phyloP scores from a whole-genome alignment of 1,139 yeast species.

The Spathaspora sp. region DNA sequence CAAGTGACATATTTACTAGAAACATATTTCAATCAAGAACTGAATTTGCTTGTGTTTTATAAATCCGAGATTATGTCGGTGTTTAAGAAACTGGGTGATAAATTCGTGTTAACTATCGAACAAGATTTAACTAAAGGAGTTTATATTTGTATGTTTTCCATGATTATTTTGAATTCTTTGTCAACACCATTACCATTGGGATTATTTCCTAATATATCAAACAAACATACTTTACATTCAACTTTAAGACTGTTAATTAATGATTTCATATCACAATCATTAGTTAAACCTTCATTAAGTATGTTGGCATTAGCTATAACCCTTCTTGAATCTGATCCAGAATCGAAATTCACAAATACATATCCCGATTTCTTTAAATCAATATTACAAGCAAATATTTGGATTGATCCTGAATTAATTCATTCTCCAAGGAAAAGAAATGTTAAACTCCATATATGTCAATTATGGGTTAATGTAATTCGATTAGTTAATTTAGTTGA shows the following conservation, averaged over 20 bases:
- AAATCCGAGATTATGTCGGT: conserved; percentile 25
- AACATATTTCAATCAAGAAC: conserved; percentile 25
- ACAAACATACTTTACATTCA: not conserved
- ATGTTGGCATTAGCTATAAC: not conserved
- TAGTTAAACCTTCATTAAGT: not conserved
- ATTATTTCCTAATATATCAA: no score
- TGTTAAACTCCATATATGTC: conserved; percentile 33
- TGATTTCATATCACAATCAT: not conserved
- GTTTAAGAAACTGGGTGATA: conserved; percentile 9
- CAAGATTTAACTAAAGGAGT: not conserved
- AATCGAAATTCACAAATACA: conserved; percentile 18
- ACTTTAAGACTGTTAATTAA: not conserved
- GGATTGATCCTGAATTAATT: conserved; percentile 39
- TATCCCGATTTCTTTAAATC: conserved; percentile 19
- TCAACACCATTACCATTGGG: not conserved
- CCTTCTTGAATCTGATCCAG: conserved; percentile 14
- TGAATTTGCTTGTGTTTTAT: conserved; percentile 27
- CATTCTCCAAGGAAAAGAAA: conserved; percentile 21
- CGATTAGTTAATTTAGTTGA: conserved; percentile 33
- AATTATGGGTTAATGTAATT: conserved; percentile 37
- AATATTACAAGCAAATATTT: conserved; percentile 16
- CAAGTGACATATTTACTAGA: conserved; percentile 37
- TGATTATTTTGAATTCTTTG: conserved; percentile 32
- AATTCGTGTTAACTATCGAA: not conserved
- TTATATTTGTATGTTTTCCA: conserved; percentile 30